Evolutionary conservation across 768 basidiomycete genomes (phyloP).

Genomic region (Exidia glandulosa): DNA sequence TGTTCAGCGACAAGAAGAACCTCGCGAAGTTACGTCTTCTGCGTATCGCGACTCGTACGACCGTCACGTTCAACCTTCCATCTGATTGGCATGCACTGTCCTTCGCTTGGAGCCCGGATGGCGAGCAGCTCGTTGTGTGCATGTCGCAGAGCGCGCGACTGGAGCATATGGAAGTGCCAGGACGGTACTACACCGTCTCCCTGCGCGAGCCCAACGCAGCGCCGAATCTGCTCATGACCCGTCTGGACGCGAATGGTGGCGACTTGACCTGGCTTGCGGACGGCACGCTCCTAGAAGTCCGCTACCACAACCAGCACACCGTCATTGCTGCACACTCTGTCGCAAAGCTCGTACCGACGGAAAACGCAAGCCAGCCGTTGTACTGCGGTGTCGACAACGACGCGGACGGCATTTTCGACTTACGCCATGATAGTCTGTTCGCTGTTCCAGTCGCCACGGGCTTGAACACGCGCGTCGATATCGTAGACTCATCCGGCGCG

Average conservation of each 20-base stretch:
- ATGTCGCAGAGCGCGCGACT: neutral
- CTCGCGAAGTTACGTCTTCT: neutral
- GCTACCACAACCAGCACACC: neutral
- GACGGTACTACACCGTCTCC: neutral
- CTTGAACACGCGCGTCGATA: constrained; percentile 5
- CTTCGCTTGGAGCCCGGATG: constrained; percentile 2
- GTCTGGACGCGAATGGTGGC: neutral
- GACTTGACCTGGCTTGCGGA: neutral
- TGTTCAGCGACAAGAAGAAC: constrained; percentile 6
- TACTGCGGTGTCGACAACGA: neutral
- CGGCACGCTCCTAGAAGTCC: neutral
- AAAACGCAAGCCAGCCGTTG: neutral
- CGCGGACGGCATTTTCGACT: neutral
- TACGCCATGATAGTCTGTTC: neutral
- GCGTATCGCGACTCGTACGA: neutral
- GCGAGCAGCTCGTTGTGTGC: neutral
- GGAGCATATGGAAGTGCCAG: neutral
- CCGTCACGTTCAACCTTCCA: neutral
- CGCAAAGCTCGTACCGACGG: neutral
- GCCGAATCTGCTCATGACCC: neutral
- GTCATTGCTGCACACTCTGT: neutral
- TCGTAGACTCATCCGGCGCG: constrained; percentile 2
- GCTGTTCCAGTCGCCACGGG: constrained; percentile 2
- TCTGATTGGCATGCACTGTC: neutral
- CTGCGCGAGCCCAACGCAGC: neutral